Conservation (phyloP, 106 monocot species). For the Allium cepa region DNA sequence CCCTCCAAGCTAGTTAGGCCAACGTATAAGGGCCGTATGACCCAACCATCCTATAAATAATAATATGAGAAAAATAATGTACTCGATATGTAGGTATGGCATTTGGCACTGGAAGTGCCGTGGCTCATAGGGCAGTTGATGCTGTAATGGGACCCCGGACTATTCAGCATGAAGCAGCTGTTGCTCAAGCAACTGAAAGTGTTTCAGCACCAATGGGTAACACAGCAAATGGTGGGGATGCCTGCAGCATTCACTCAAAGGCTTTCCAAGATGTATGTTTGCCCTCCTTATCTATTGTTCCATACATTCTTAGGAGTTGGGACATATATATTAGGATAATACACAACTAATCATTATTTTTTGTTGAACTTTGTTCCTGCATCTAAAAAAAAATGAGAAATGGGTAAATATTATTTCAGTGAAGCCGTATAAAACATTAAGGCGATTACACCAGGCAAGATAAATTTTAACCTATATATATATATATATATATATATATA, state of each 20-base stretch:
- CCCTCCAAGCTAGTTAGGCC: too few relatives aligned
- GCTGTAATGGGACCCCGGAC: conserved; percentile 82
- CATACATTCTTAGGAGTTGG: background rate
- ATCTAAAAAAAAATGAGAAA: too few relatives aligned
- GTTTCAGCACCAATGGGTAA: conserved; percentile 22
- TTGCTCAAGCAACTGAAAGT: conserved; percentile 28
- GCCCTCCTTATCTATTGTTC: background rate
- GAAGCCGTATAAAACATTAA: background rate
- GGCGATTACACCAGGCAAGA: background rate
- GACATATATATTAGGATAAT: too few relatives aligned
- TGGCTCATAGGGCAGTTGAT: conserved; percentile 94
- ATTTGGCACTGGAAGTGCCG: conserved; percentile 81
- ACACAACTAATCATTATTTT: too few relatives aligned
- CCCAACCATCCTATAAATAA: too few relatives aligned
- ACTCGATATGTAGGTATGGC: conserved; percentile 49
- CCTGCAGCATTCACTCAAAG: conserved; percentile 67
- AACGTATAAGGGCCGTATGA: too few relatives aligned
- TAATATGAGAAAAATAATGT: too few relatives aligned
- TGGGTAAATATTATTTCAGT: too few relatives aligned
- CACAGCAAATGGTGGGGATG: conserved; percentile 31
- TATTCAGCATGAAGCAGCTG: conserved; percentile 64
- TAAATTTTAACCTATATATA: background rate
- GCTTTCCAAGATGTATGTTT: conserved; percentile 90
- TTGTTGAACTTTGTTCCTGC: too few relatives aligned
- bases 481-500: too few relatives aligned